These are phyloP conservation scores for Fusarium sp. DNA, from an alignment of 2,329 filamentous ascomycete genomes.

Conservation along the genomic window DNA sequence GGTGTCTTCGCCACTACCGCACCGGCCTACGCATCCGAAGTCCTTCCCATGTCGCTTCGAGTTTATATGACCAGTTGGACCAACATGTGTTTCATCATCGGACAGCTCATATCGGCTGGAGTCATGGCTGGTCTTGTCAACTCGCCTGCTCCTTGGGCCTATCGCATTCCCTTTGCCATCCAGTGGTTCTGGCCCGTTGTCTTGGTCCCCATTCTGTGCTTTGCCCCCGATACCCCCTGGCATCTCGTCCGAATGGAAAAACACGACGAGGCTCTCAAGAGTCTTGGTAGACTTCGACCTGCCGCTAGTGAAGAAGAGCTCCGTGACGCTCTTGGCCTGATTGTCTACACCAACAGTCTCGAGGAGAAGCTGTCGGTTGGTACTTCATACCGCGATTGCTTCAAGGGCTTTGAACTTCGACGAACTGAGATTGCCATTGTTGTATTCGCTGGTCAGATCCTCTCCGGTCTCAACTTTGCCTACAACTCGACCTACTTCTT, in stretches of 20 bases:
- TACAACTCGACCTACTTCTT: slow-evolving; percentile 58
- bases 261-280: slow-evolving; percentile 49
- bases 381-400: slow-evolving; percentile 57
- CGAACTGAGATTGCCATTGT: slow-evolving; percentile 52
- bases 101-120: slow-evolving; percentile 56
- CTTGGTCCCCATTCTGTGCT: slow-evolving; percentile 52
- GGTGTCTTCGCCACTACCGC: slow-evolving; percentile 58
- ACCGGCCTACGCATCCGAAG: slow-evolving; percentile 60
- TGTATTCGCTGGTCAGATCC: slow-evolving; percentile 51
- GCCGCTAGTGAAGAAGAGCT: slow-evolving; percentile 45
- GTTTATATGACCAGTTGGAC: slow-evolving; percentile 58
- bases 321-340: slow-evolving; percentile 53
- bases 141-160: slow-evolving; percentile 55
- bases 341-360: slow-evolving; percentile 56
- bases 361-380: slow-evolving; percentile 52
- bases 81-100: slow-evolving; percentile 61
- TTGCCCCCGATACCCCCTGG: slow-evolving; percentile 61
- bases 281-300: slow-evolving; percentile 47
- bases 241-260: slow-evolving; percentile 53
- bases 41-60: slow-evolving; percentile 53
- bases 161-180: slow-evolving; percentile 59
- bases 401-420: slow-evolving; percentile 54
- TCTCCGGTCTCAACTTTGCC: slow-evolving; percentile 52
- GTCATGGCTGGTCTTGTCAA: slow-evolving; percentile 42
- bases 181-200: slow-evolving; percentile 62